phyloP scores from a whole-genome alignment of 768 basidiomycete genomes.

The Dioszegia crocea region DNA sequence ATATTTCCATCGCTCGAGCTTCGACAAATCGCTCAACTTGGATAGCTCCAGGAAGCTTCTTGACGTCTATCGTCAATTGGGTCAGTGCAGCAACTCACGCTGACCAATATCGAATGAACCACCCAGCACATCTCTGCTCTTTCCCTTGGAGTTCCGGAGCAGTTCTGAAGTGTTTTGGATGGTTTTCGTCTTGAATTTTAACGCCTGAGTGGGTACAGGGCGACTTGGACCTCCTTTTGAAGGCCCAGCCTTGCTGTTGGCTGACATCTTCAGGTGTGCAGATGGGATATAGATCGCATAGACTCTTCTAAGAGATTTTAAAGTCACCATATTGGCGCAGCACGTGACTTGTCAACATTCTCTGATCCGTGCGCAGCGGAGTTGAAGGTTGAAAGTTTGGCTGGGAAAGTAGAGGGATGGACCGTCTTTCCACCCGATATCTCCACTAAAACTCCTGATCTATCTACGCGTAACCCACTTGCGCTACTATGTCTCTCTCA shows the following conservation, averaged over 20 bases:
- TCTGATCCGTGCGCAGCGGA: too few relatives aligned
- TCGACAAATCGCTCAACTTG: constrained; percentile 86
- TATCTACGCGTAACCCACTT: too few relatives aligned
- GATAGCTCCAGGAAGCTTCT: constrained; percentile 61
- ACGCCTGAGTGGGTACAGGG: not conserved
- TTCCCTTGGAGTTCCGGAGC: constrained; percentile 27
- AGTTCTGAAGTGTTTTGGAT: constrained; percentile 30
- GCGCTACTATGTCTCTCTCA: too few relatives aligned
- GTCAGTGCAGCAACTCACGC: constrained; percentile 16
- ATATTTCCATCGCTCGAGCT: constrained; percentile 64
- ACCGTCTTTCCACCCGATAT: too few relatives aligned
- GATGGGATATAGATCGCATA: not conserved
- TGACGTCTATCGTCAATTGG: not conserved
- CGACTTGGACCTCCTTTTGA: not conserved
- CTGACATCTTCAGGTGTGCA: not conserved
- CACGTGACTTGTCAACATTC: too few relatives aligned
- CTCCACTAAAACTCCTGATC: too few relatives aligned
- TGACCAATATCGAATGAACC: constrained; percentile 17
- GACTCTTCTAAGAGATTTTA: not conserved
- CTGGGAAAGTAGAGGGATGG: too few relatives aligned
- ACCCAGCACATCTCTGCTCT: constrained; percentile 22
- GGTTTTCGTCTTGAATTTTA: constrained; percentile 1
- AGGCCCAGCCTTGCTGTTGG: constrained; percentile 8
- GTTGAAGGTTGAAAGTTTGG: too few relatives aligned
- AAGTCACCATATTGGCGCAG: not conserved